These are phyloP conservation scores for Macrophomina pseudophaseolina DNA, from an alignment of 2,329 filamentous ascomycete species.

Conservation along the genomic window DNA sequence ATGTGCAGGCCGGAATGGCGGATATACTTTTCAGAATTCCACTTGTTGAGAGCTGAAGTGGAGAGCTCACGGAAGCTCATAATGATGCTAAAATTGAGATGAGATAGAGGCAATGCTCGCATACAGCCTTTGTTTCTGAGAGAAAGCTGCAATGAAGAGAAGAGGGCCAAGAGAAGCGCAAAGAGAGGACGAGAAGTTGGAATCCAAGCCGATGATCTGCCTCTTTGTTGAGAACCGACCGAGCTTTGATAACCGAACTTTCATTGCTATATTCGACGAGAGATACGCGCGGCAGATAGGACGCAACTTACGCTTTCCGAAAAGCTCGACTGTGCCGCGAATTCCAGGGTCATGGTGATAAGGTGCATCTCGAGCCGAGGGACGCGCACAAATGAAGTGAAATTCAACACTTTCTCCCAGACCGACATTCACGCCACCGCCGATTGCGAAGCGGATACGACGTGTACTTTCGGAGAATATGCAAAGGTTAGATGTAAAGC, in stretches of 20 bases:
- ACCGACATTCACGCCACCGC: not conserved
- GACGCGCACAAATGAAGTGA: conserved; percentile 11
- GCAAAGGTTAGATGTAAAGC: conserved; percentile 10
- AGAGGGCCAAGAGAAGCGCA: not conserved
- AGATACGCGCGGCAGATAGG: not conserved
- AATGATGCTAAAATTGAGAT: too few species aligned
- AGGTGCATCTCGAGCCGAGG: conserved; percentile 11
- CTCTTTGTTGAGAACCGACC: not conserved
- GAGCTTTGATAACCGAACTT: not conserved
- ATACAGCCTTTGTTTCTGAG: not conserved
- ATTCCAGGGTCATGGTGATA: not conserved
- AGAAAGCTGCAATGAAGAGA: not conserved
- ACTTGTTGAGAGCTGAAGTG: too few species aligned
- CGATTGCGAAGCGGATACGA: not conserved
- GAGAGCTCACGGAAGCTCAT: too few species aligned
- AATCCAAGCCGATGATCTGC: not conserved
- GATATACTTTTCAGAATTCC: not conserved
- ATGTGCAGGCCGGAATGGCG: not conserved
- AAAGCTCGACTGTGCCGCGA: not conserved
- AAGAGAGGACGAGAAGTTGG: not conserved
- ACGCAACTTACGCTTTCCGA: not conserved
- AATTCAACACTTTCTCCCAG: conserved; percentile 17
- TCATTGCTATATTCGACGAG: not conserved
- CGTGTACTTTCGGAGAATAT: not conserved
- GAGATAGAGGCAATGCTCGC: too few species aligned